Percentiles rank a stretch among this genome's conserved stretches.
Conservation (phyloP, 768 basidiomycete species). For the Crassisporium funariophilum region DNA sequence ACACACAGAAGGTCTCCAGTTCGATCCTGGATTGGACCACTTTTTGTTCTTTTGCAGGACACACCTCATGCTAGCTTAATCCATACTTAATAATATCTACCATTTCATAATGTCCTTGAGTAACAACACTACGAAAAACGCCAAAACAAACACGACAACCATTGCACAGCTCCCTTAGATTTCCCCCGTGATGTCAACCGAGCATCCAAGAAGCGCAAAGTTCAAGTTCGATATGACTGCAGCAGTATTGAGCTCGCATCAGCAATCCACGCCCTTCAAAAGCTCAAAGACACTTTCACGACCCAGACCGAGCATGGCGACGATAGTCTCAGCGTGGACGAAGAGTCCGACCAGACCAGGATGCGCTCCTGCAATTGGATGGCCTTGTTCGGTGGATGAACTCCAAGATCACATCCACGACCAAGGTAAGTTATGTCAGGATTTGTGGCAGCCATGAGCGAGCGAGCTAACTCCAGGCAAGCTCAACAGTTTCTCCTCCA, state of each 20-base stretch:
- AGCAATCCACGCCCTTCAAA: conserved; percentile 17
- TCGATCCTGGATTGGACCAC: conserved; percentile 53
- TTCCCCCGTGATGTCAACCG: background rate
- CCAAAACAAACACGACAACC: too few species aligned
- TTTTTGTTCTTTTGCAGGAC: conserved; percentile 18
- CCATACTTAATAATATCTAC: too few species aligned
- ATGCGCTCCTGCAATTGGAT: conserved; percentile 16
- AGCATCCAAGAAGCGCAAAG: background rate
- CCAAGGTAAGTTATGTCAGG: conserved; percentile 13
- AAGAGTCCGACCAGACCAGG: conserved; percentile 12
- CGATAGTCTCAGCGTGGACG: conserved; percentile 12
- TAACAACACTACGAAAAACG: too few species aligned
- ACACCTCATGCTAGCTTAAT: too few species aligned
- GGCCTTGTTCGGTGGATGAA: conserved; percentile 16
- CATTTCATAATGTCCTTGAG: too few species aligned
- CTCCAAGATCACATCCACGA: conserved; percentile 13
- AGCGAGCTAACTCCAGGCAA: conserved; percentile 7
- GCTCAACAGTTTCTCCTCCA: conserved; percentile 13
- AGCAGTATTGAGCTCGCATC: conserved; percentile 15
- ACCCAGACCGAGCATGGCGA: conserved; percentile 13
- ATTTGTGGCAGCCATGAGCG: conserved; percentile 7
- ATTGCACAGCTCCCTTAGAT: too few species aligned
- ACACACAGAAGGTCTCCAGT: conserved; percentile 46
- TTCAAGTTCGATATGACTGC: conserved; percentile 8
- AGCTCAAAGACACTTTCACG: conserved; percentile 16